Evolutionary conservation across 371 early-diverging fungal genomes (phyloP), one percentile per base, ranked within the genome.

Genomic region (Pancytospora philotis): DNA sequence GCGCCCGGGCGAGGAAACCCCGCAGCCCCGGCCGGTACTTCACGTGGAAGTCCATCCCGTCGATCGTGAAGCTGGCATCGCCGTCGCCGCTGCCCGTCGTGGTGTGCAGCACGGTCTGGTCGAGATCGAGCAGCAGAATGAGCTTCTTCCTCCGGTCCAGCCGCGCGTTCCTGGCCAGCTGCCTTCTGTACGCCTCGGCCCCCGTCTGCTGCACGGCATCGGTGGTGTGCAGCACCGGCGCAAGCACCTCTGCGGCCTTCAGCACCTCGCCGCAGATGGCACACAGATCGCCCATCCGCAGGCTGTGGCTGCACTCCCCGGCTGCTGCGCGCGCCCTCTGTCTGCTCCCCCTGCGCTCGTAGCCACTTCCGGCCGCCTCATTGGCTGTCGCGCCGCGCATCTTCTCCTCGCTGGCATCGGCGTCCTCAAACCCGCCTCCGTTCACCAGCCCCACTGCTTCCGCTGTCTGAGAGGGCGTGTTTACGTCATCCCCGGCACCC

Each of bases 101-200:
- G 8, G 95, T 93, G 66, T 97, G 98, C n/a, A 96, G 87, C 25
- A 98, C 83, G 0, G 98, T 98, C 79, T 93, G 95, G 79, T 98
- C 98, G 53, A 98, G 83, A 83, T 98, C 98, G 28, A 98, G 83
- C 41, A 98, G 86, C n/a, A 98, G 79, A 13, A 91, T 88, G 36
- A 96, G 84, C 75, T 87, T 90, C 50, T 84, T 83, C 41, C 81
- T 81, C 16, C 80, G 65, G 61, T 86, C 68, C 60, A 95, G 80
- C 52, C 88, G 77, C 3, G 83, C 69, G 3, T 69, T 51, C 27
- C 37, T 68, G 37, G 39, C 68, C 45, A 62, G 72, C 30, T 76
- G 62, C 2, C 52, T 35, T 58, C 66, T 57, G 10, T 58, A 50
- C 8, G 76, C 76, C 28, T 71, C 70, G 37, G 34, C 52, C 49